Evolutionary conservation across 306 rosid genomes (phyloP).

Genomic region (Rosa multiflora): DNA sequence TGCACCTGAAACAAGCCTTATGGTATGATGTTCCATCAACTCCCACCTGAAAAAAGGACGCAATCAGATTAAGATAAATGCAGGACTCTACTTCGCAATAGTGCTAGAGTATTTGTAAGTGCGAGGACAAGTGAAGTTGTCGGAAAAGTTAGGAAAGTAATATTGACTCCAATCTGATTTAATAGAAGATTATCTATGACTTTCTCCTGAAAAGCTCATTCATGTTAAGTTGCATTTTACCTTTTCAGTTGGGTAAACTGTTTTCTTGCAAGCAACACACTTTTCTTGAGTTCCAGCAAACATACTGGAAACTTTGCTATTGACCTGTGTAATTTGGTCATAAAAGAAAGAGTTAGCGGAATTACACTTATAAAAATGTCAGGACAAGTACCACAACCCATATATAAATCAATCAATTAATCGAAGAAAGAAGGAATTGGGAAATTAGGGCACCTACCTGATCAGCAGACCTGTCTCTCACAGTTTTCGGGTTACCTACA

Average conservation of each 20-base stretch:
- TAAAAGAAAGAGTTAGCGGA: neutral
- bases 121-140: neutral
- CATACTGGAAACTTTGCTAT: conserved; percentile 66
- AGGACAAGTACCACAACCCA: neutral
- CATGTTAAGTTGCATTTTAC: conserved; percentile 27
- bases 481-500: conserved; percentile 66
- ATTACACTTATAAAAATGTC: neutral
- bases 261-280: conserved; percentile 81
- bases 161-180: neutral
- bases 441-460: conserved; percentile 45
- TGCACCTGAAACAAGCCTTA: conserved; percentile 77
- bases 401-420: conserved; percentile 8
- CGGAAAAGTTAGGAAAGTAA: neutral
- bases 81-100: neutral
- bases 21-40: conserved; percentile 86
- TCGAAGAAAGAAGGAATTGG: neutral
- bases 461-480: conserved; percentile 66
- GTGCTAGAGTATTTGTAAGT: neutral
- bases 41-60: conserved; percentile 53
- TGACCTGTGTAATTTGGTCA: conserved; percentile 50
- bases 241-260: conserved; percentile 94
- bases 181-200: neutral
- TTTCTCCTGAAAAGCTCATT: neutral
- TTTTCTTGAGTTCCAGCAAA: conserved; percentile 93
- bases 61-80: neutral